phyloP scores from a whole-genome alignment of 2,329 filamentous ascomycete species.

The Metarhizium humberi region DNA sequence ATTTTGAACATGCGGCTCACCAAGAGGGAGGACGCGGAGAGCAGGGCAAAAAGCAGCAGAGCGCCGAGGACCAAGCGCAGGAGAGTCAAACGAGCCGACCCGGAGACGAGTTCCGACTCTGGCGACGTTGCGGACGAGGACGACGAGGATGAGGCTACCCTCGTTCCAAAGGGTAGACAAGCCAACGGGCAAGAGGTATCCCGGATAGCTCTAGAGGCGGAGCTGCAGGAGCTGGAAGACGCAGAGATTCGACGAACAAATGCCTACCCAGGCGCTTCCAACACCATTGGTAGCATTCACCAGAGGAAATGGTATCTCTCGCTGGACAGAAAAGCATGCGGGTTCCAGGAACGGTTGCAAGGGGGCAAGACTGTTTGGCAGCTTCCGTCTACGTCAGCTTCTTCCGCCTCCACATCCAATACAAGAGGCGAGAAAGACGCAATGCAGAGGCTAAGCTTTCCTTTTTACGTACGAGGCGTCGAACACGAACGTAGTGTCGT shows the following conservation, averaged over 20 bases:
- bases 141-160: neutral
- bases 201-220: constrained; percentile 23
- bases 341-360: constrained; percentile 36
- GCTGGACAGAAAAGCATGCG: constrained; percentile 49
- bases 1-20: constrained; percentile 46
- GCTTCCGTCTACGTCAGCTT: neutral
- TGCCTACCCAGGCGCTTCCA: constrained; percentile 56
- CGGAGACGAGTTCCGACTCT: constrained; percentile 16
- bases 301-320: constrained; percentile 59
- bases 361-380: constrained; percentile 9
- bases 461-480: constrained; percentile 53
- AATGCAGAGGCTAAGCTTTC: constrained; percentile 30
- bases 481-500: constrained; percentile 57
- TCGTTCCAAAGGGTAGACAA: constrained; percentile 12
- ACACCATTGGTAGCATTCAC: constrained; percentile 57
- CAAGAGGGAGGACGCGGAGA: constrained; percentile 29
- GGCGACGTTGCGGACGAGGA: neutral
- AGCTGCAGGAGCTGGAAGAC: constrained; percentile 38
- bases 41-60: constrained; percentile 14
- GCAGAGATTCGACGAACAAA: constrained; percentile 49
- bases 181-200: constrained; percentile 14
- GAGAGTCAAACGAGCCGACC: neutral
- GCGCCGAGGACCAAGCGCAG: neutral
- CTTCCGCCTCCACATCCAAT: neutral
- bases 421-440: neutral